Evolutionary conservation across 208 protist species (phyloP).

Genomic region (Leishmania aethiopica): DNA sequence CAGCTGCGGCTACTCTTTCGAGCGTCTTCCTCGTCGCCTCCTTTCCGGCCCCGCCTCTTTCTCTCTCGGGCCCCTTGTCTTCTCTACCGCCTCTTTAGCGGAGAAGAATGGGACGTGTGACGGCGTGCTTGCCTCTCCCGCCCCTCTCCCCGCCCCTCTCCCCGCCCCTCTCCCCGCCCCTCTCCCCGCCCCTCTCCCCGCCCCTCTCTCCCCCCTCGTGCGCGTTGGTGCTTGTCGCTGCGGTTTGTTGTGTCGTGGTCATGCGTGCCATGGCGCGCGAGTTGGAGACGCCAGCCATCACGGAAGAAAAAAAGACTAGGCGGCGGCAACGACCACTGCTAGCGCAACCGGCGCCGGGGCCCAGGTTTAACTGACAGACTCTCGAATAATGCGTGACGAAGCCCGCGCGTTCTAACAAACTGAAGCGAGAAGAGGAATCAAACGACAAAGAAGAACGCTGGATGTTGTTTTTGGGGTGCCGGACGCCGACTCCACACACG

Average conservation of each 20-base stretch:
- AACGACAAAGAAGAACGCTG: slow-evolving; percentile 3
- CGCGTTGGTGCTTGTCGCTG: not conserved
- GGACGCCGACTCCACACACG: not conserved
- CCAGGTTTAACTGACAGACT: not conserved
- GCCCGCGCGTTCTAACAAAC: not conserved
- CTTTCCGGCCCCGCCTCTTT: not conserved
- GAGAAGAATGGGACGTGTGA: not conserved
- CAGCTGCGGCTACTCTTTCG: not conserved
- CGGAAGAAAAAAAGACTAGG: not conserved
- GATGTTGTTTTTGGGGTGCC: not conserved
- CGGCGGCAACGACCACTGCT: not conserved
- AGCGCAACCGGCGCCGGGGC: not conserved
- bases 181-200: not conserved
- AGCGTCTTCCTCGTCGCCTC: not conserved
- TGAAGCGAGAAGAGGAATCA: not conserved
- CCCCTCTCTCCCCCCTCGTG: not conserved
- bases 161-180: no score
- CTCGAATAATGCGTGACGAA: slow-evolving; percentile 7
- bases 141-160: not conserved
- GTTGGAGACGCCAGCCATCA: not conserved
- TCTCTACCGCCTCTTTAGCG: not conserved
- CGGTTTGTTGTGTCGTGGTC: not conserved
- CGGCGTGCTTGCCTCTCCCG: not conserved
- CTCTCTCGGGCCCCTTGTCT: not conserved
- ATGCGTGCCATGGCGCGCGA: not conserved